phyloP scores from a whole-genome alignment of 257 asterid species.

The Solanum arcanum region DNA sequence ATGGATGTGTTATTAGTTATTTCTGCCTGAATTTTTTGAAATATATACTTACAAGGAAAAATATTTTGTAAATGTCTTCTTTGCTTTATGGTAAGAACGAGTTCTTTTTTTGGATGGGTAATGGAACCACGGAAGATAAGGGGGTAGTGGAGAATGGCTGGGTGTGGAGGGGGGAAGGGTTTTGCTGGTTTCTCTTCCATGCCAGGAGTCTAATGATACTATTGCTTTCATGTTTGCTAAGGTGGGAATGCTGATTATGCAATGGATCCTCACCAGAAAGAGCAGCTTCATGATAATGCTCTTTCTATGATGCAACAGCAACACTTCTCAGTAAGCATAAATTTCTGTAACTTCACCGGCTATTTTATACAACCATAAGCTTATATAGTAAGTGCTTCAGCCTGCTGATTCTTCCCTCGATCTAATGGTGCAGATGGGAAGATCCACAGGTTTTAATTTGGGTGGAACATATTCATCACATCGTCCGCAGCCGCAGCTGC shows the following conservation, averaged over 20 bases:
- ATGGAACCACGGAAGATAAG: not conserved
- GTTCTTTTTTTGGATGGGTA: not conserved
- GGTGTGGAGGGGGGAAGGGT: not conserved
- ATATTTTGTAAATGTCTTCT: not conserved
- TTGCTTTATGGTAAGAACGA: not conserved
- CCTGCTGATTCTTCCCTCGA: not conserved
- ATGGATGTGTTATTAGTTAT: not conserved
- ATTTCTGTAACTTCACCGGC: not conserved
- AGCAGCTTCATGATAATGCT: slow-evolving; percentile 63
- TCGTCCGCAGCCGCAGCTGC: slow-evolving; percentile 74
- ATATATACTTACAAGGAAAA: not conserved
- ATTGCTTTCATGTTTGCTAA: slow-evolving; percentile 24
- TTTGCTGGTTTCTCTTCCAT: not conserved
- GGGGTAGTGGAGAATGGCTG: not conserved
- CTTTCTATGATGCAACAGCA: slow-evolving; percentile 67
- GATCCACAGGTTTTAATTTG: slow-evolving; percentile 65
- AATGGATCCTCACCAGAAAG: slow-evolving; percentile 55
- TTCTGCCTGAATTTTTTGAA: not conserved
- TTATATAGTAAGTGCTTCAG: not conserved
- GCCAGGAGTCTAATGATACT: slow-evolving; percentile 1
- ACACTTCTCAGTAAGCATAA: slow-evolving; percentile 56
- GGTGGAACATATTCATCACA: slow-evolving; percentile 70
- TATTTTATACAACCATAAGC: not conserved
- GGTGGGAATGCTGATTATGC: slow-evolving; percentile 55
- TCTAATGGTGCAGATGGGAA: slow-evolving; percentile 48